These are phyloP conservation scores for Linnemannia exigua DNA, from an alignment of 192 early-diverging fungal genomes.

Conservation along the genomic window DNA sequence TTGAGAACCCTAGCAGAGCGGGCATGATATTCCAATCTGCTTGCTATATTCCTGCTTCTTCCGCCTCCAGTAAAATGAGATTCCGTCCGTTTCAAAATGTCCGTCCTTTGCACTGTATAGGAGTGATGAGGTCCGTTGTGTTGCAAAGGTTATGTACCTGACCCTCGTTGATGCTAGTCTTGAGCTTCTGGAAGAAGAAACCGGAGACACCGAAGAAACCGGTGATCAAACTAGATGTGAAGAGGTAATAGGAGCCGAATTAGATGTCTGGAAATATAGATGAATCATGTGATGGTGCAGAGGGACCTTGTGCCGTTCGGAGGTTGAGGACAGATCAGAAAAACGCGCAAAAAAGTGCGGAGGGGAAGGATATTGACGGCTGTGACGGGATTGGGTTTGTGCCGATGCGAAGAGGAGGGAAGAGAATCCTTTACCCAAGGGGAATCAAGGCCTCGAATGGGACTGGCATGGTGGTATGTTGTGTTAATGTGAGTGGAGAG, in stretches of 20 bases:
- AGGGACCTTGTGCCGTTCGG: background rate
- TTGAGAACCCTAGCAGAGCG: no score
- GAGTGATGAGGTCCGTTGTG: background rate
- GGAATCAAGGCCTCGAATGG: constrained; percentile 85
- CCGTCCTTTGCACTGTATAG: background rate
- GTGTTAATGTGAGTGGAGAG: constrained; percentile 18
- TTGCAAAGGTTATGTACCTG: constrained; percentile 60
- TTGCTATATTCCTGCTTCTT: no score
- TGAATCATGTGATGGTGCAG: background rate
- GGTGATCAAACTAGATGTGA: constrained; percentile 65
- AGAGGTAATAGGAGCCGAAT: no score
- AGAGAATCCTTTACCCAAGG: constrained; percentile 58
- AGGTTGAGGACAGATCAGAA: background rate
- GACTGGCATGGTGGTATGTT: constrained; percentile 72
- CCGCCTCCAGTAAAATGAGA: no score
- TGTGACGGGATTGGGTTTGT: background rate
- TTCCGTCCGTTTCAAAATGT: background rate
- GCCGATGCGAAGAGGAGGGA: background rate
- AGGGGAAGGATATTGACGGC: background rate
- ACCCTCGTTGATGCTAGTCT: constrained; percentile 72
- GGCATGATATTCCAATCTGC: no score
- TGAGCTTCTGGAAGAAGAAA: constrained; percentile 68
- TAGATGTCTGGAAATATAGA: background rate
- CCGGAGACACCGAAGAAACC: constrained; percentile 76
- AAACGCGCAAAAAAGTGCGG: background rate